A percentile compares a stretch with the other conserved stretches of the same genome.
phyloP scores from a whole-genome alignment of 345 rosid genomes.

The Bruguiera sexangula region DNA sequence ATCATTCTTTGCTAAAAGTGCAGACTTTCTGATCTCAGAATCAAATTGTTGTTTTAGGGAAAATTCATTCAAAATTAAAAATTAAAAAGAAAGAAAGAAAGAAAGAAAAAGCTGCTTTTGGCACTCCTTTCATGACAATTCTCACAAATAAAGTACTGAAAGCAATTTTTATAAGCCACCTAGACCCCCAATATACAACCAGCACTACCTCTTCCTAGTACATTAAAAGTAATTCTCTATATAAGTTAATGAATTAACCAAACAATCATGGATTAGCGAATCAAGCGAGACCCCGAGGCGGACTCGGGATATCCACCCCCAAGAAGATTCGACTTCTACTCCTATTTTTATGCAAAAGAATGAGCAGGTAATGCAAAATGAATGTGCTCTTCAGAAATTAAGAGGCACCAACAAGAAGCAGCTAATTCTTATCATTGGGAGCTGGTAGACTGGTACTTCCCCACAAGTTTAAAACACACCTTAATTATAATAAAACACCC shows the following conservation, averaged over 20 bases:
- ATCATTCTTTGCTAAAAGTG: constrained; percentile 20
- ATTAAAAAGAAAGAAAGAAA: no score
- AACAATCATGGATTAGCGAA: no score
- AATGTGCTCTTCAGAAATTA: background rate
- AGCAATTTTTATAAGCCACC: no score
- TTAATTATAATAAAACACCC: constrained; percentile 22
- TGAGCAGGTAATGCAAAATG: no score
- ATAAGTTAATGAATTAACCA: no score
- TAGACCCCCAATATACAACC: no score
- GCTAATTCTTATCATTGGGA: constrained; percentile 12
- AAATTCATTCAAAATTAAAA: constrained; percentile 14
- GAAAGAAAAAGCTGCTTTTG: constrained; percentile 27
- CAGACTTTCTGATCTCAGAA: constrained; percentile 18
- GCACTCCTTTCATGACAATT: constrained; percentile 27
- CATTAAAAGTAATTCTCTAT: no score
- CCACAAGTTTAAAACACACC: constrained; percentile 37
- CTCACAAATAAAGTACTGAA: background rate
- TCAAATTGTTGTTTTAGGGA: constrained; percentile 30
- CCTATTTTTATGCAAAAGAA: background rate
- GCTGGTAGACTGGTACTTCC: constrained; percentile 21
- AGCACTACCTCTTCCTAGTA: no score
- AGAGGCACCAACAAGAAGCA: background rate
- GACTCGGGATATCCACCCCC: background rate
- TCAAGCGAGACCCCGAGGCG: no score
- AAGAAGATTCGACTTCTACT: background rate